Base-by-base conservation (phyloP, 192 early-diverging fungal genomes). In the Entomortierella lignicola region DNA sequence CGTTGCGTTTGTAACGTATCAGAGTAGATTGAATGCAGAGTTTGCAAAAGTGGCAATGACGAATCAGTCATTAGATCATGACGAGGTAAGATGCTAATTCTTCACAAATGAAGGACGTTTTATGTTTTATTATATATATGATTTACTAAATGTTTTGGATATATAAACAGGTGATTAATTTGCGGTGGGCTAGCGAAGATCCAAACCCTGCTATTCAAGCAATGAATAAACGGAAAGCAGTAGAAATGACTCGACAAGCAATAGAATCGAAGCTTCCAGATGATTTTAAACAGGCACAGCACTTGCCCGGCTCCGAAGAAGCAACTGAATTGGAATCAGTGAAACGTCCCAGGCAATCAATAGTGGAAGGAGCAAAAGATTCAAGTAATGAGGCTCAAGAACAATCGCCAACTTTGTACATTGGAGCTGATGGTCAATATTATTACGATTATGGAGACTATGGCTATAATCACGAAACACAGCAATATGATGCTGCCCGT, bases 21-120 rank as follows among this genome's bases (percentile, higher is more conserved):
- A 86, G 62, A 80, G 70, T 41, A 82, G 92, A 32, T 60, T 86
- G 32, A 90, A 85, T 64, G 95, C 95, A 25, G 94, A 96, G 83
- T 96, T 96, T 85, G 95, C 94, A 12, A 92, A 91, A 61, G 95
- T 96, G 71, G 95, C 95, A 8, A 96, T 96, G 95, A 85, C 85
- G 54, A 86, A 89, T 42, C 95, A 96, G 53, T 86, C 89, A 25
- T 66, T 96, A 29, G 94, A 96, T 71, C 80, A 84, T 48, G 88
- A 90, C 48, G 95, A 96, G 71, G 90, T 94, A 61, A 52, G 64
- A 3, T n/a, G n/a, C n/a, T 55, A 41, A 25, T 47, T 69, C 42
- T 52, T n/a, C n/a, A n/a, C n/a, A n/a, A n/a, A n/a, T n/a, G n/a
- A n/a, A n/a, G n/a, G n/a, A n/a, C n/a, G n/a, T n/a, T n/a, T n/a